These are phyloP conservation scores for Lyophyllum shimeji DNA, from an alignment of 768 basidiomycete species.

Conservation along the genomic window DNA sequence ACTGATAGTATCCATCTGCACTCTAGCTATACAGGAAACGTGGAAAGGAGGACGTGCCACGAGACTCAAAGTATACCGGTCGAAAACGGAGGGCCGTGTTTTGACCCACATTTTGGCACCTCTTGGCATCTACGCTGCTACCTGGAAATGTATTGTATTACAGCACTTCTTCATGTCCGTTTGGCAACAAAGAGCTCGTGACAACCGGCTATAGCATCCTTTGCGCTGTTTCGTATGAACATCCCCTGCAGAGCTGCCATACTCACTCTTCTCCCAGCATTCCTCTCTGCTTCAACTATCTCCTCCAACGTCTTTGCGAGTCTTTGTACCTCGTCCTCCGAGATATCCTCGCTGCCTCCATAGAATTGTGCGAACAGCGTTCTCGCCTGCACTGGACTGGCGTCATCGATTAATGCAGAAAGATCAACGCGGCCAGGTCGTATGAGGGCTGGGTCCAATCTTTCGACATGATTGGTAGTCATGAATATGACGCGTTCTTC, in stretches of 20 bases:
- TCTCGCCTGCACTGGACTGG: slow-evolving; percentile 76
- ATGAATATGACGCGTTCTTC: slow-evolving; percentile 99
- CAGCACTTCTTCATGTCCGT: slow-evolving; percentile 17
- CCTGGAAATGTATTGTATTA: slow-evolving; percentile 3
- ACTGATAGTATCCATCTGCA: slow-evolving; percentile 2
- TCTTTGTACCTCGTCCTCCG: slow-evolving; percentile 33
- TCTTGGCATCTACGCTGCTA: slow-evolving; percentile 16
- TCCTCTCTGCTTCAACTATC: slow-evolving; percentile 53
- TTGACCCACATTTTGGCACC: slow-evolving; percentile 32
- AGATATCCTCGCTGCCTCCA: slow-evolving; percentile 41
- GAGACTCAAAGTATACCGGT: slow-evolving; percentile 90
- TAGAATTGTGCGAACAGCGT: slow-evolving; percentile 86
- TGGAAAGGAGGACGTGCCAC: slow-evolving; percentile 83
- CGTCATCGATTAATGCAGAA: slow-evolving; percentile 81
- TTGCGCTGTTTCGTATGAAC: slow-evolving; percentile 77
- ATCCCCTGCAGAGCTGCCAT: slow-evolving; percentile 97
- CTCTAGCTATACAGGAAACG: slow-evolving; percentile 76
- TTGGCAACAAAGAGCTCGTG: slow-evolving; percentile 41
- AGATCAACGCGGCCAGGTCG: slow-evolving; percentile 95
- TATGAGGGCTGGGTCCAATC: slow-evolving; percentile 91
- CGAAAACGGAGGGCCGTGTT: slow-evolving; percentile 81
- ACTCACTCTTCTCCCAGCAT: slow-evolving; percentile 63
- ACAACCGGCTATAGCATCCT: slow-evolving; percentile 52
- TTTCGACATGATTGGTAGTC: slow-evolving; percentile 95
- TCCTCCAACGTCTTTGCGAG: slow-evolving; percentile 54